Base-by-base conservation (phyloP, 805 yeast genomes). In the Saccharomycopsis fodiens region DNA sequence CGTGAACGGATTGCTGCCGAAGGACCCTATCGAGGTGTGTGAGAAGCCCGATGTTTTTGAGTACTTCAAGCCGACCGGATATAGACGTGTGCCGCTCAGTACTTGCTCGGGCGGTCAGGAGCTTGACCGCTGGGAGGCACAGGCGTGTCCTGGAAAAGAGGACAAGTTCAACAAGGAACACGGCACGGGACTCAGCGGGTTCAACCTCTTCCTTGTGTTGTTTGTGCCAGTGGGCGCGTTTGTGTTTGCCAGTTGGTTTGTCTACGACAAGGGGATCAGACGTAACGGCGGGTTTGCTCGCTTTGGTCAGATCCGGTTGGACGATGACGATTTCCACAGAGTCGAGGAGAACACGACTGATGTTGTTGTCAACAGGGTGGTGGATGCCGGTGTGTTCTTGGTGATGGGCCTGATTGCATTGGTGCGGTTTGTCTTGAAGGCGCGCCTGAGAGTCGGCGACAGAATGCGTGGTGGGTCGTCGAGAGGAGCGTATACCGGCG, bases 31-130 rank as follows among this genome's bases (percentile, higher is more conserved):
- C 22, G 74, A 71, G 47, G 70, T 74, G 45, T 86, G 97, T 62
- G 55, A 56, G 13, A 69, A 67, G 45, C 68, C 71, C 46, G 71
- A 70, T 36, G 70, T 72, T 1, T 67, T 79, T 51, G 88, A 85
- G 59, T 89, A 78, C 60, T 85, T 79, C 70, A 82, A 82, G 54
- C 87, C 96, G 13, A 88, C 97, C 1, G 98, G 97, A 1, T 93
- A 93, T 62, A 77, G 98, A 60, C 79, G 78, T 55, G 74, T 89
- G 22, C 93, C 96, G 1, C 60, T 85, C 46, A 81, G 93, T 10
- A 85, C 96, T 0, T 93, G 98, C 67, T 72, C 67, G 37, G 94
- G 87, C 19, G 97, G 97, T 3, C 63, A 76, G 45, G 69, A 72
- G 47, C 72, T 85, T 43, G 97, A 85, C 57, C 69, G 73, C 32